These are phyloP conservation scores for Cytospora leucostoma DNA, from an alignment of 2,329 filamentous ascomycete species.

Conservation along the genomic window DNA sequence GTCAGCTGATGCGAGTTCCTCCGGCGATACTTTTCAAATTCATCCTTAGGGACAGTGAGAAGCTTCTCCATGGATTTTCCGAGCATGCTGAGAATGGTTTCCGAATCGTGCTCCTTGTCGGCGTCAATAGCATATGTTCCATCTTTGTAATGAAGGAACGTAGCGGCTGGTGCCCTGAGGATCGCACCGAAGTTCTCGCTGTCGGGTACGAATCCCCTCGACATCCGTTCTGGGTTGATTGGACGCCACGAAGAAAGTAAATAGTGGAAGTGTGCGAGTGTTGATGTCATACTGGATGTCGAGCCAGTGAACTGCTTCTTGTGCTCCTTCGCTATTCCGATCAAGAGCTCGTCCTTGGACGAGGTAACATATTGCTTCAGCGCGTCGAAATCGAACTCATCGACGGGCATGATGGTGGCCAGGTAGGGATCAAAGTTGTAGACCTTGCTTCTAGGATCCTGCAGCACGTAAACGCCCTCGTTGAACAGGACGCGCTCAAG, in stretches of 20 bases:
- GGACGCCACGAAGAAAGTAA: conserved; percentile 81
- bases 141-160: conserved; percentile 80
- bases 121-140: conserved; percentile 93
- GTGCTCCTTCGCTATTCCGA: conserved; percentile 65
- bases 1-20: conserved; percentile 67
- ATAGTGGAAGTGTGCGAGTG: conserved; percentile 88
- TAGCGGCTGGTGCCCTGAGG: conserved; percentile 71
- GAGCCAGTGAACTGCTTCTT: conserved; percentile 86
- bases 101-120: conserved; percentile 85
- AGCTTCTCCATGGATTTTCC: conserved; percentile 97
- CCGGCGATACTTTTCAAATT: conserved; percentile 83
- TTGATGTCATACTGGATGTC: conserved; percentile 92
- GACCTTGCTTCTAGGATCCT: conserved; percentile 82
- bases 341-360: conserved; percentile 75
- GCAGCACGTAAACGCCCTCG: conserved; percentile 85
- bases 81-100: conserved; percentile 86
- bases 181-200: conserved; percentile 71
- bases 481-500: conserved; percentile 95
- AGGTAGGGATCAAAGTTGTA: conserved; percentile 98
- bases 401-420: conserved; percentile 86
- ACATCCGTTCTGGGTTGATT: conserved; percentile 67
- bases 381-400: conserved; percentile 88
- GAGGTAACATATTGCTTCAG: conserved; percentile 89
- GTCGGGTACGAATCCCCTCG: conserved; percentile 64
- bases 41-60: conserved; percentile 76